These are phyloP conservation scores for Eutrema yunnanense DNA, from an alignment of 345 rosid species.

Conservation along the genomic window DNA sequence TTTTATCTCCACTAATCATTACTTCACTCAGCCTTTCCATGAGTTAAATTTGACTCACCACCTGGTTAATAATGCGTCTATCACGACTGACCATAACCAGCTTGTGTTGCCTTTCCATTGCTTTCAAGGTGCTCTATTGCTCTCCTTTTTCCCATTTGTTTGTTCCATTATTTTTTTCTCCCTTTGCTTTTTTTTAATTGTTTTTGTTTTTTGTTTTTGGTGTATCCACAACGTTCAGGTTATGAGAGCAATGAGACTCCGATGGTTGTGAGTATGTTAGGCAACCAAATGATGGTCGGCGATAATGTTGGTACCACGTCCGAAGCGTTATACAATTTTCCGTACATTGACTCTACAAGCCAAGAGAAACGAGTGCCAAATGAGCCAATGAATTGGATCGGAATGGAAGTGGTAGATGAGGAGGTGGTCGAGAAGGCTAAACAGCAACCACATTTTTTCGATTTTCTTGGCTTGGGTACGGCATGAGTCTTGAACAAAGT, in stretches of 20 bases:
- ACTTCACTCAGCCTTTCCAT: constrained; percentile 22
- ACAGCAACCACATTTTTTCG: constrained; percentile 27
- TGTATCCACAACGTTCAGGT: constrained; percentile 8
- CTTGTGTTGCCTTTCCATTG: constrained; percentile 30
- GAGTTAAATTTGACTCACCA: constrained; percentile 18
- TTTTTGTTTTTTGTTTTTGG: neutral
- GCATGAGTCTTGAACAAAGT: constrained; percentile 1
- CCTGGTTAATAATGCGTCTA: neutral
- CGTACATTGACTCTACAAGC: neutral
- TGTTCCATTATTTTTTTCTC: neutral
- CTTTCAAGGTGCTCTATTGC: constrained; percentile 19
- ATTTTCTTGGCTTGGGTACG: constrained; percentile 35
- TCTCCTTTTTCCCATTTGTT: neutral
- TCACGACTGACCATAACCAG: constrained; percentile 8
- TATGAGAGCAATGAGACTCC: constrained; percentile 16
- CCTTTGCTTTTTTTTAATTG: neutral
- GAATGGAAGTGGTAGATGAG: constrained; percentile 14
- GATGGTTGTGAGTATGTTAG: constrained; percentile 17
- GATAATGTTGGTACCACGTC: constrained; percentile 16
- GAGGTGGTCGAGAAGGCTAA: constrained; percentile 1
- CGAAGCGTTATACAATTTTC: constrained; percentile 1
- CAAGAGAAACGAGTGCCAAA: constrained; percentile 10
- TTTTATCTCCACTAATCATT: constrained; percentile 22
- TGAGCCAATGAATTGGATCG: neutral
- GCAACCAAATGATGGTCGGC: constrained; percentile 16